Percentiles rank a stretch among this genome's conserved stretches.
These are phyloP conservation scores for Flammula alnicola DNA, from an alignment of 1,284 basidiomycete species.

Conservation along the genomic window DNA sequence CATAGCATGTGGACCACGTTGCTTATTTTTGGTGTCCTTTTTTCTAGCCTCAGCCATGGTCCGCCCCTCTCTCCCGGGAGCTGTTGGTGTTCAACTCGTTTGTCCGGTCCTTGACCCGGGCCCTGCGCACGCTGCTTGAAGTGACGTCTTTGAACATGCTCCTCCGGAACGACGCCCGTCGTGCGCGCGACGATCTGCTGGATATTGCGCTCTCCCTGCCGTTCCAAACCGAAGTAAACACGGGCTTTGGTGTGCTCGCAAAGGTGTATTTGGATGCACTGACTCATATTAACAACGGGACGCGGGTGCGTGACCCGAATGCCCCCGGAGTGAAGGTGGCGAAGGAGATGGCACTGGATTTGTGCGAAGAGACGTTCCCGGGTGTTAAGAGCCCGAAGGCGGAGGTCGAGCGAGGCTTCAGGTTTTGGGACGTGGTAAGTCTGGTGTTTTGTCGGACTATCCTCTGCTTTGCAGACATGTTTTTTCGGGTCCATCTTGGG, in stretches of 20 bases:
- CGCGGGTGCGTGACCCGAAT: constrained; percentile 74
- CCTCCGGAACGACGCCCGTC: constrained; percentile 84
- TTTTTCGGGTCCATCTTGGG: no score
- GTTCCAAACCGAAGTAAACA: constrained; percentile 97
- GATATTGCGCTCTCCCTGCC: constrained; percentile 91
- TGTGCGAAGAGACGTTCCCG: constrained; percentile 93
- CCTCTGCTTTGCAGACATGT: no score
- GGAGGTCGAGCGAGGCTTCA: constrained; percentile 94
- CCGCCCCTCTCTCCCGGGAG: constrained; percentile 94
- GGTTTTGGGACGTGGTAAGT: constrained; percentile 97
- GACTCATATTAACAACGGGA: constrained; percentile 82
- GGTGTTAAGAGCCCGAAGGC: constrained; percentile 86
- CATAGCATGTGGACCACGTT: no score
- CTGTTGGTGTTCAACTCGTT: constrained; percentile 98
- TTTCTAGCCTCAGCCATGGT: constrained; percentile 81
- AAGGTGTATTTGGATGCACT: constrained; percentile 96
- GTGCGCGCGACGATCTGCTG: constrained; percentile 88
- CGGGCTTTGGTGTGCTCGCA: constrained; percentile 95
- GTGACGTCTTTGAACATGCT: constrained; percentile 92
- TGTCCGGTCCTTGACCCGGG: constrained; percentile 86
- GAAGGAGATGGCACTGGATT: constrained; percentile 86
- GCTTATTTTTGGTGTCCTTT: constrained; percentile 8
- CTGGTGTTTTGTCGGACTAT: constrained; percentile 25
- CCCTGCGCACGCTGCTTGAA: constrained; percentile 89
- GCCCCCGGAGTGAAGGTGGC: constrained; percentile 81